Base-by-base conservation (phyloP, 192 early-diverging fungal genomes). In the Rhizoclosmatium globosum region DNA sequence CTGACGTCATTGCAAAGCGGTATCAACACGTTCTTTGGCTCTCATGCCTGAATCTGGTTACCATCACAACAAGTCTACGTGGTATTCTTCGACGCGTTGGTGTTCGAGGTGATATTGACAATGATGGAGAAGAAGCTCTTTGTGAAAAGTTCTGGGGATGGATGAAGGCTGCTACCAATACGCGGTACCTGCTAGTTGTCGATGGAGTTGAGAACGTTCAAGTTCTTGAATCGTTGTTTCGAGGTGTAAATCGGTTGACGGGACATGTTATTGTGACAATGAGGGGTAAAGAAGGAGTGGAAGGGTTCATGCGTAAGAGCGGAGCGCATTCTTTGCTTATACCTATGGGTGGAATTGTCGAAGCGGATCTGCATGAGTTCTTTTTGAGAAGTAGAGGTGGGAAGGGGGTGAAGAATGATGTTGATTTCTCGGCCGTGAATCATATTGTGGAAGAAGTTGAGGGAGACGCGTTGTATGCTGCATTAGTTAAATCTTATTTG, bases 231-330 rank as follows among this genome's bases (percentile, higher is more conserved):
- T 15, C 45, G 13, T 43, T 74, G 3, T 62, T 74, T 44, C 4
- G n/a, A 23, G 39, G 59, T 46, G 72, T 46, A 6, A 13, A 17
- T 19, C 21, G 41, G n/a, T 43, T 59, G 7, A 9, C 31, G 7
- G 59, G 44, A 2, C 72, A 74, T 62, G 41, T 74, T 21, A 7
- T 74, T n/a, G n/a, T 74, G 19, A 74, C 72, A 15, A 62, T 64
- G 58, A 48, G 39, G 44, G n/a, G 15, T 11, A 11, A 62, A 23
- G 23, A 15, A 4, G 72, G 60, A 41, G 38, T 48, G 6, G 38
- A 13, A 39, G 56, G 41, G 59, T 46, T 68, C 21, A 6, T 21
- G 43, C 4, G 46, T 9, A 68, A 68, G 43, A 17, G 61, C 21
- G 13, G 39, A 41, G 66, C 31, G 19, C 42, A 68, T 19, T 15